phyloP scores from a whole-genome alignment of 176 grass and related monocot genomes.

The Oryza brachyantha region DNA sequence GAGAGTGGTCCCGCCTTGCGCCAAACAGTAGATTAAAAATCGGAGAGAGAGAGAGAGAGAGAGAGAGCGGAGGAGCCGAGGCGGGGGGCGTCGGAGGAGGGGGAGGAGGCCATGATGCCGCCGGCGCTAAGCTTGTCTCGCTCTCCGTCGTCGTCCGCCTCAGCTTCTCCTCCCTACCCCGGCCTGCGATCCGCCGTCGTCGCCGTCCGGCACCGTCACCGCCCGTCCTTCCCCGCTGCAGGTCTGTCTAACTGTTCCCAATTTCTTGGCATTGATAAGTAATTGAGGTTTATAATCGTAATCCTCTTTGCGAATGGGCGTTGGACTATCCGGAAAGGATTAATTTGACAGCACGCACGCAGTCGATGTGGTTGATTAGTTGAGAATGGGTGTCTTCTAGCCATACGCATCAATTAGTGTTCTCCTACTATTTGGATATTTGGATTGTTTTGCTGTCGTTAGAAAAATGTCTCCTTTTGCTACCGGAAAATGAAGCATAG shows the following conservation, averaged over 20 bases:
- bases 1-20: background rate
- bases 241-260: conserved; percentile 4
- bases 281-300: background rate
- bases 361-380: background rate
- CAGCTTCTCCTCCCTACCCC: background rate
- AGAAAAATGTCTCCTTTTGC: background rate
- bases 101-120: conserved; percentile 29
- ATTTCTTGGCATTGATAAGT: background rate
- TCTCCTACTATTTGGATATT: background rate
- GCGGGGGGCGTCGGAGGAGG: conserved; percentile 16
- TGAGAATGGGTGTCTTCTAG: background rate
- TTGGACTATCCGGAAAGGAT: background rate
- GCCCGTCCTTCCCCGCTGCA: conserved; percentile 4
- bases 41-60: background rate
- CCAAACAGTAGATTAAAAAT: conserved; percentile 26
- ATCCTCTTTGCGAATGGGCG: background rate
- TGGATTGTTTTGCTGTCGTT: background rate
- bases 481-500: background rate
- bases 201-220: conserved; percentile 3
- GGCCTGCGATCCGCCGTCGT: conserved; percentile 12
- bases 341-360: background rate
- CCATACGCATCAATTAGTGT: background rate
- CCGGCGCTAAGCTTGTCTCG: conserved; percentile 32
- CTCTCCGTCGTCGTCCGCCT: conserved; percentile 14
- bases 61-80: conserved; percentile 20